Evolutionary conservation across 2,329 filamentous ascomycete genomes (phyloP), one percentile per base, ranked within the genome.

Genomic region (Incumbomyces lentus): DNA sequence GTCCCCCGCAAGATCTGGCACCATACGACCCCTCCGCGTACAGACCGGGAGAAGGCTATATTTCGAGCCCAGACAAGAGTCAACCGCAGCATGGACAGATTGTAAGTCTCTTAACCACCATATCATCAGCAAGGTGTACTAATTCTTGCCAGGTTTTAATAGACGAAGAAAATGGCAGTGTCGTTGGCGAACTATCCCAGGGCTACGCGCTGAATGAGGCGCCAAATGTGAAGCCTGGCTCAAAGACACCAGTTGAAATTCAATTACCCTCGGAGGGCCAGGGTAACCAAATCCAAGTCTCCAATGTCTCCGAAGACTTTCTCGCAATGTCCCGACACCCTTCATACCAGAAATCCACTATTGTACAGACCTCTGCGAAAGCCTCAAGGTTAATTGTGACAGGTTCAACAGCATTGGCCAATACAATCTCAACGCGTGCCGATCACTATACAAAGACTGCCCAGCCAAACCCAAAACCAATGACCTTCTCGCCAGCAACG

Each of bases 161-260:
- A 13, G 88, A 98, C 60, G 92, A 98, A 65, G 90, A 96, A 62
- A 85, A 98, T 66, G 92, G 92, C 44, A 93, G 86, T 57, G 85
- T 98, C 7, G 85, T 98, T 22, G 92, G 92, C 38, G 90, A 98
- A 68, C 70, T 98, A 51, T 80, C 84, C 48, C 84, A 90, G 48
- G 84, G 82, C 14, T 90, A 86, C 59, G 73, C 88, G 54, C 76
- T 95, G 14, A 73, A 90, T 13, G 88, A 95, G 60, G 79, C 89
- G 54, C 72, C 78, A 22, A 75, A 73, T 42, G 73, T 98, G 52
- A 79, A 83, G 61, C 81, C 83, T 13, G 92, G 92, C n/a, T 90
- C 85, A 4, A 96, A 98, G 74, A 85, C 88, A 94, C 70, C 70
- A 10, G 70, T 73, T 19, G 67, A 70, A 50, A 68, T 73, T 44